Base-by-base conservation (phyloP, 2,329 filamentous ascomycete species). In the Fusarium sp. region DNA sequence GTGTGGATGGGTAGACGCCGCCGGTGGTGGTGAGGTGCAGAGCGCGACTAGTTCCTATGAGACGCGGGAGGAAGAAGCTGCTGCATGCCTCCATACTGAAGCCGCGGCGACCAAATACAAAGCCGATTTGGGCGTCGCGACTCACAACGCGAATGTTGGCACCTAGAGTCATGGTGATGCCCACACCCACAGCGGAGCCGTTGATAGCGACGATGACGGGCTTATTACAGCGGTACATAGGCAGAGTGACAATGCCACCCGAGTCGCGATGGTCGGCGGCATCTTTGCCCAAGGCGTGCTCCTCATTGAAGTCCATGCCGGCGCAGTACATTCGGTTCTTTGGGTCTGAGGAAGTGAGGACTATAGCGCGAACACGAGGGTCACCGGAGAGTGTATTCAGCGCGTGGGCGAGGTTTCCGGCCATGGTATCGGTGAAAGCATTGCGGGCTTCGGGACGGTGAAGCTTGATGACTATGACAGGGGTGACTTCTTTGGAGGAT, bases 71-170 rank as follows among this genome's bases (percentile, higher is more conserved):
- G 81, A 92, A 94, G 77, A 86, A 94, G 10, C 87, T 89, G 50
- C 85, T 88, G 73, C 87, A 90, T 1, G 89, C 90, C 78, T 94
- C 92, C 86, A 92, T 90, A 61, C 88, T 83, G 72, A 94, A 83
- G 2, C 91, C 91, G 43, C 91, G 84, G 25, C 90, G 85, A 23
- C 85, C 83, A 76, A 94, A 94, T 19, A 93, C 90, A 75, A 93
- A 92, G 52, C 91, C 91, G 65, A 93, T 85, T 74, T 90, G 91
- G 3, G 90, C 88, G 13, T 80, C 78, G 40, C 79, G 75, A 67
- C 85, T 87, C 40, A 81, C 87, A 65, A 90, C 72, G 50, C 84
- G 80, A 52, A 87, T 81, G 48, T 81, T 82, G 52, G 83, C 84
- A 3, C 87, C 82, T 6, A 89, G 80, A 30, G 86, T 87, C 83